Evolutionary conservation across 2,329 filamentous ascomycete species (phyloP), one percentile per base, ranked within the genome.

Genomic region (Hypoxylon sp.): DNA sequence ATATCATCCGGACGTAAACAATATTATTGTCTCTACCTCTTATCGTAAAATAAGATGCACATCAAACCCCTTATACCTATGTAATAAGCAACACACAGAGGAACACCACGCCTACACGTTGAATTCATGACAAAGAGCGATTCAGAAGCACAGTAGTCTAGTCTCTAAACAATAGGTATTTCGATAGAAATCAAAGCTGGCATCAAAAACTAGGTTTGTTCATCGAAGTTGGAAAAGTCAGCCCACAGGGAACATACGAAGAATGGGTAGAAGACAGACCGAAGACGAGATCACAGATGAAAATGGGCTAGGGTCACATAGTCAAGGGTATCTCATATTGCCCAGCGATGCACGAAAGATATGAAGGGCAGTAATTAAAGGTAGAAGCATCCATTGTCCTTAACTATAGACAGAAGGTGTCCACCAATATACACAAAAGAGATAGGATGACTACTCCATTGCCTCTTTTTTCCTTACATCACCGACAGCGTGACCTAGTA

Each of bases 381-480:
- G 50, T 46, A 44, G 33, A 55, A 22, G 17, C 64, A 55, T 65
- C 44, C 46, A 48, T 42, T 44, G 35, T 47, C 57, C 50, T 44
- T 14, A 10, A 29, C 35, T 55, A 35, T 29, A 51, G 50, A 58
- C 46, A 46, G 37, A 22, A 17, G 13, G 22, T 26, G 22, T 11
- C 51, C 39, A 58, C 58, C 53, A 26, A 58, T 60, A 65, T 50
- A 70, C 60, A 70, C 67, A 71, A 69, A 71, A 62, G 66, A 70
- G 66, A 70, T 39, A 63, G 55, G 64, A 67, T 69, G 52, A 62
- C 63, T 46, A 59, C 59, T 65, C 58, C 66, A 64, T 61, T 48
- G 17, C 35, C 48, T 61, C 66, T 53, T 69, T 66, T 69, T 69
- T 39, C 58, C 51, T 61, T 17, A 29, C 65, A 42, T 51, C 57